Conservation (phyloP, 768 basidiomycete species). For the Scleroderma citrinum region DNA sequence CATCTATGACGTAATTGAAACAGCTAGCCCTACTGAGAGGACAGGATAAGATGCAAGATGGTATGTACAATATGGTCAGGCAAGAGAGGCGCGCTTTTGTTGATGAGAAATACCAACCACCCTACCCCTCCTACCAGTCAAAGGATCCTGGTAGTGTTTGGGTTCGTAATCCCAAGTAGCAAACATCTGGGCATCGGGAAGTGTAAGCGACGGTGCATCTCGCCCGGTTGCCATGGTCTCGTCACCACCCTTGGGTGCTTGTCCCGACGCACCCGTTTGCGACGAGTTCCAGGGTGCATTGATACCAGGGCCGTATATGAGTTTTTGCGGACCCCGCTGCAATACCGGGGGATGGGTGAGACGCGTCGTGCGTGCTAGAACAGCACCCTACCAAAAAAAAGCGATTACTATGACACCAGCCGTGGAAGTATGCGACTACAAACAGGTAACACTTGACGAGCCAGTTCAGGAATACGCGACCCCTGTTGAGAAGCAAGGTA, state of each 20-base stretch:
- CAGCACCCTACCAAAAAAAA: slow-evolving; percentile 41
- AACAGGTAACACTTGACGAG: slow-evolving; percentile 63
- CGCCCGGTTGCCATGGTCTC: slow-evolving; percentile 17
- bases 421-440: slow-evolving; percentile 21
- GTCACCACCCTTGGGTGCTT: slow-evolving; percentile 20
- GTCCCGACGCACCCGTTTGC: slow-evolving; percentile 7
- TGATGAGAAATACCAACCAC: slow-evolving; percentile 8
- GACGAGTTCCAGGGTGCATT: slow-evolving; percentile 43
- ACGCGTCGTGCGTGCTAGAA: slow-evolving; percentile 54
- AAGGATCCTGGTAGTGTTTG: slow-evolving; percentile 36
- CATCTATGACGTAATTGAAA: no score
- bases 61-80: no score
- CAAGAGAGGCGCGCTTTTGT: background rate
- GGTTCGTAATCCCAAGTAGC: slow-evolving; percentile 47
- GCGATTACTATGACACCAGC: background rate
- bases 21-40: no score
- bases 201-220: slow-evolving; percentile 26
- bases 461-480: slow-evolving; percentile 61
- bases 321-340: slow-evolving; percentile 38
- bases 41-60: no score
- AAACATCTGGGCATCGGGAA: slow-evolving; percentile 45
- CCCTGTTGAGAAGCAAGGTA: slow-evolving; percentile 60
- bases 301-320: slow-evolving; percentile 36
- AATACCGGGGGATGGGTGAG: slow-evolving; percentile 63
- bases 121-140: slow-evolving; percentile 28